Evolutionary conservation across 306 rosid species (phyloP).

Genomic region (Casuarina cunninghamiana): DNA sequence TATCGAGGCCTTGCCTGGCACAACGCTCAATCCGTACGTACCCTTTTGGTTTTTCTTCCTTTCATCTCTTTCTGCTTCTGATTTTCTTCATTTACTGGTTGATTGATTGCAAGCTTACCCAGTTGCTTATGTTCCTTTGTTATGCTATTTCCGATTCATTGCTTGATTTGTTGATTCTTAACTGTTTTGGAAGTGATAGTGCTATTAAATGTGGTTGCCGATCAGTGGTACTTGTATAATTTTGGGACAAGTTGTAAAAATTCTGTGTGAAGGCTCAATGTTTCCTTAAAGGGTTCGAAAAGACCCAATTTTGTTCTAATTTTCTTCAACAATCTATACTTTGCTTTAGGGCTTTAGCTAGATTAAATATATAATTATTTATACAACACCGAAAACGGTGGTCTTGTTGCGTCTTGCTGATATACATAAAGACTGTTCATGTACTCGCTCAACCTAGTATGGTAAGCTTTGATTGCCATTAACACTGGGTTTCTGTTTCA

Average conservation of each 20-base stretch:
- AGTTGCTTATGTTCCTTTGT: neutral
- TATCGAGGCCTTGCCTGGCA: conserved; percentile 88
- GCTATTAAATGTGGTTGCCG: neutral
- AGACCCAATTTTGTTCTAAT: neutral
- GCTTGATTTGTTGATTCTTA: neutral
- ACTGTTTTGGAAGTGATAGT: neutral
- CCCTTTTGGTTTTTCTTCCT: neutral
- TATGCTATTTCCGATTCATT: neutral
- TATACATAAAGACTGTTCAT: neutral
- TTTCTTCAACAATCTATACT: neutral
- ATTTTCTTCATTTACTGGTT: neutral
- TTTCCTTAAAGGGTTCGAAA: neutral
- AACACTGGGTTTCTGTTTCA: neutral
- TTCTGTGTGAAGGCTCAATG: neutral
- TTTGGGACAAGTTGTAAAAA: neutral
- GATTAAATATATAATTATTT: neutral
- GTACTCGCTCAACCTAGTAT: neutral
- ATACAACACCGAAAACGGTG: neutral
- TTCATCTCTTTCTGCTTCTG: neutral
- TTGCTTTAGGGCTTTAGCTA: neutral
- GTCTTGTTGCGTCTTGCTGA: neutral
- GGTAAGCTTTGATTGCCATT: neutral
- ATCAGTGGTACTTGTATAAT: neutral
- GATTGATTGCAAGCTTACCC: neutral
- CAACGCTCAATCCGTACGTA: conserved; percentile 66